These are phyloP conservation scores for Willaertia magna DNA, from an alignment of 208 protist species.

Conservation along the genomic window DNA sequence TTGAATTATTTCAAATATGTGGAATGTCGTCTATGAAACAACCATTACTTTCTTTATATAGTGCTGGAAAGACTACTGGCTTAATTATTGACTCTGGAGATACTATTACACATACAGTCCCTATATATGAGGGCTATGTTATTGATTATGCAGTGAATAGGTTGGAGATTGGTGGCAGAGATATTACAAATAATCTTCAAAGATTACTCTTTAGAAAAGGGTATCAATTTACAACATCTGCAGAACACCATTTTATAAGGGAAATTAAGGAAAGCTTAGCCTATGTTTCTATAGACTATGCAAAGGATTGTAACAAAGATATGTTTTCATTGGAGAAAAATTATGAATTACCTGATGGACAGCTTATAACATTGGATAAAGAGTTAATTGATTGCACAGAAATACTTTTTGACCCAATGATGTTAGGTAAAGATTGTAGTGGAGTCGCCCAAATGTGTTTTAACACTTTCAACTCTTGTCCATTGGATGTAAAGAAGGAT, in stretches of 20 bases:
- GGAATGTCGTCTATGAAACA: conserved; percentile 30
- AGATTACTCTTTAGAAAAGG: conserved; percentile 9
- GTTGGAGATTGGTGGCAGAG: conserved; percentile 20
- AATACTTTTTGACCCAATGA: conserved; percentile 11
- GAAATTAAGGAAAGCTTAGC: neutral
- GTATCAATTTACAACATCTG: conserved; percentile 11
- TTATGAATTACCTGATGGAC: conserved; percentile 19
- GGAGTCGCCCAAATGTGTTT: conserved; percentile 47
- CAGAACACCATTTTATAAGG: conserved; percentile 21
- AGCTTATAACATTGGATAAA: neutral
- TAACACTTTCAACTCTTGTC: conserved; percentile 52
- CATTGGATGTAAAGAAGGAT: conserved; percentile 52
- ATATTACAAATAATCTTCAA: conserved; percentile 24
- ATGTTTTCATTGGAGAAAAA: neutral
- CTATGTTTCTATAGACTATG: conserved; percentile 7
- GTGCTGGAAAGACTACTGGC: conserved; percentile 35
- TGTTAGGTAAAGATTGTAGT: conserved; percentile 13
- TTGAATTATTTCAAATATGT: conserved; percentile 31
- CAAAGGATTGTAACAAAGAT: neutral
- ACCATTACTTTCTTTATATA: conserved; percentile 39
- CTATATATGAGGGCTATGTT: conserved; percentile 31
- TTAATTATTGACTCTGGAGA: conserved; percentile 41
- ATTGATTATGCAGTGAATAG: conserved; percentile 10
- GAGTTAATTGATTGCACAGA: conserved; percentile 16
- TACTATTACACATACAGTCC: conserved; percentile 33